Conservation (phyloP, 2,329 filamentous ascomycete genomes). For the Aspergillus pseudoglaucus region DNA sequence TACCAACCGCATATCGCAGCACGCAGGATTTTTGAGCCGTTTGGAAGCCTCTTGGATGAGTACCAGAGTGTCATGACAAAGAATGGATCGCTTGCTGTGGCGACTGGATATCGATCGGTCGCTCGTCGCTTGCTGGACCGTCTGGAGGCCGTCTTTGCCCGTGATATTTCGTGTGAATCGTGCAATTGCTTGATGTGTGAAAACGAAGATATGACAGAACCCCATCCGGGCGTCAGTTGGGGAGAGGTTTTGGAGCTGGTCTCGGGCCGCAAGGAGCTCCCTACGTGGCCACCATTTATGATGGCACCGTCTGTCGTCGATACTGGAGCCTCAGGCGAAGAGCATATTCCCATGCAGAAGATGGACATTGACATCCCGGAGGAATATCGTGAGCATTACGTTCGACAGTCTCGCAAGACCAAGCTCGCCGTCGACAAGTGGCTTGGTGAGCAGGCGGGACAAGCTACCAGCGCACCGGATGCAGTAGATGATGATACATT, state of each 20-base stretch:
- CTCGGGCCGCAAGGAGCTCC: constrained; percentile 78
- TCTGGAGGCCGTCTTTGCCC: constrained; percentile 86
- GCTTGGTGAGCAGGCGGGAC: constrained; percentile 73
- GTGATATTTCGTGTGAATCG: constrained; percentile 80
- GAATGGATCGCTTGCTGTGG: constrained; percentile 86
- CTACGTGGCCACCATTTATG: constrained; percentile 82
- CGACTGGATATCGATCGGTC: constrained; percentile 92
- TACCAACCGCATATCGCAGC: constrained; percentile 62
- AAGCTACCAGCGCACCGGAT: constrained; percentile 67
- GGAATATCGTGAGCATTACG: constrained; percentile 86
- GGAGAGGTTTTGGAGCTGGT: constrained; percentile 92
- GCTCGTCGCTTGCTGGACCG: constrained; percentile 82
- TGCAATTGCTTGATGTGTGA: constrained; percentile 83
- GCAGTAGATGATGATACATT: constrained; percentile 93
- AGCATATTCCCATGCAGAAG: constrained; percentile 60
- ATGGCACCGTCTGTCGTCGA: constrained; percentile 54
- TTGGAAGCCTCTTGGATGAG: constrained; percentile 76
- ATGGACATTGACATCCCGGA: constrained; percentile 92
- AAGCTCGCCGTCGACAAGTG: constrained; percentile 86
- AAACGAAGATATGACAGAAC: constrained; percentile 53
- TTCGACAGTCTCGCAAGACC: constrained; percentile 86
- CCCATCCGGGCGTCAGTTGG: constrained; percentile 69
- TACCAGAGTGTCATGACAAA: constrained; percentile 75
- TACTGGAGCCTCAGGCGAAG: constrained; percentile 49
- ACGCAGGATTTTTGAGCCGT: constrained; percentile 71